Percentiles rank a stretch among this genome's conserved stretches.
phyloP scores from a whole-genome alignment of 371 early-diverging fungal species.

The Fennellomyces sp. region DNA sequence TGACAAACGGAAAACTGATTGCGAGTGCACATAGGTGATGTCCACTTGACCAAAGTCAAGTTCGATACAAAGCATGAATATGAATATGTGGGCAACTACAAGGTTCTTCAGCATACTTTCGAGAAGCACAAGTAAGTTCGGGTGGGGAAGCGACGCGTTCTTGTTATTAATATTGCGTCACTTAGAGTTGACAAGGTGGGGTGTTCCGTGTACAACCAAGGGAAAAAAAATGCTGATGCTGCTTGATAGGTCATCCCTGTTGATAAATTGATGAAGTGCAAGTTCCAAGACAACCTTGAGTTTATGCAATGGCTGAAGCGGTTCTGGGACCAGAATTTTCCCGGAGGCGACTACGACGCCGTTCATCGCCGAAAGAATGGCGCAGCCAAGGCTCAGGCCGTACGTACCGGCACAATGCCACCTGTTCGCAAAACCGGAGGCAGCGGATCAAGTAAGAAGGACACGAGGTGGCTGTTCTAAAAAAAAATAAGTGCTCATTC shows the following conservation, averaged over 20 bases:
- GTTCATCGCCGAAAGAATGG: constrained; percentile 68
- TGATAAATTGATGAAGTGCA: constrained; percentile 84
- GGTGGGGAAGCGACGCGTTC: background rate
- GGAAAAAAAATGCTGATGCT: background rate
- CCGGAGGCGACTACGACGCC: constrained; percentile 85
- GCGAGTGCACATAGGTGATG: constrained; percentile 51
- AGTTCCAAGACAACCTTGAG: constrained; percentile 96
- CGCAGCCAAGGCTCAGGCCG: constrained; percentile 20
- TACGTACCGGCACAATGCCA: constrained; percentile 15
- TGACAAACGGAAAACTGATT: background rate
- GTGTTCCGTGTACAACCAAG: background rate
- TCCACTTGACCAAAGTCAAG: constrained; percentile 84
- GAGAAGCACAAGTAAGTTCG: constrained; percentile 72
- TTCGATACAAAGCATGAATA: constrained; percentile 91
- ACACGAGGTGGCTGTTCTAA: too few species aligned
- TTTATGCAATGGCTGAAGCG: constrained; percentile 93
- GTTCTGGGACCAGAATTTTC: constrained; percentile 84
- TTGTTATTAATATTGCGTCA: background rate
- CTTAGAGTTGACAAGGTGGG: constrained; percentile 24
- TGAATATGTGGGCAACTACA: constrained; percentile 90
- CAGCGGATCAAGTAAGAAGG: constrained; percentile 8
- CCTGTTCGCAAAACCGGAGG: constrained; percentile 10
- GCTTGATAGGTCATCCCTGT: constrained; percentile 72
- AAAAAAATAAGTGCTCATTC: background rate
- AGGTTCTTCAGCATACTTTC: constrained; percentile 84